A percentile compares a stretch with the other conserved stretches of the same genome.
Conservation (phyloP, 192 early-diverging fungal genomes). For the Coemansia sp. region DNA sequence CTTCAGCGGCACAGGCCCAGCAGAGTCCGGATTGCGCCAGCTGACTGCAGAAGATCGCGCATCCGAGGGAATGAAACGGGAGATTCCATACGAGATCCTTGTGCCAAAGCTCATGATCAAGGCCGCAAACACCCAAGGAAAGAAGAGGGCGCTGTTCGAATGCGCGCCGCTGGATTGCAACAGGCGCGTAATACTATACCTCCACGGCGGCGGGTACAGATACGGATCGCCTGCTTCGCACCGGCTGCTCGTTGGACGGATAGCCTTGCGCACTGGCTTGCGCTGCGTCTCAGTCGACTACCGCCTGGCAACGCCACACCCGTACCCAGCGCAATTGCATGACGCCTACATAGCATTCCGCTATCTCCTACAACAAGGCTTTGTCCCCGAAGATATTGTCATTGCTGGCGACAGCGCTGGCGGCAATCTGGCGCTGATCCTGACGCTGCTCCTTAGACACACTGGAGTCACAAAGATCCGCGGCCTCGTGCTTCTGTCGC, state of each 20-base stretch:
- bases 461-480: slow-evolving; percentile 50
- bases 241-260: slow-evolving; percentile 49
- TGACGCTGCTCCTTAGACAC: slow-evolving; percentile 67
- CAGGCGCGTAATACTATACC: slow-evolving; percentile 69
- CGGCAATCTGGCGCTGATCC: slow-evolving; percentile 64
- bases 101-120: slow-evolving; percentile 16
- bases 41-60: slow-evolving; percentile 21
- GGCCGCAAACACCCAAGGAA: background rate
- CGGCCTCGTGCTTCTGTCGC: slow-evolving; percentile 63
- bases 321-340: slow-evolving; percentile 65
- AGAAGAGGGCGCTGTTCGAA: slow-evolving; percentile 13
- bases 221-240: slow-evolving; percentile 56
- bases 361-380: slow-evolving; percentile 60
- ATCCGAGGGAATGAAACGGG: background rate
- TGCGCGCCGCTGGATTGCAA: slow-evolving; percentile 19
- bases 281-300: slow-evolving; percentile 52
- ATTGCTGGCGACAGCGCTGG: slow-evolving; percentile 73
- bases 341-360: slow-evolving; percentile 63
- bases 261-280: slow-evolving; percentile 57
- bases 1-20: slow-evolving; percentile 30
- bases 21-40: slow-evolving; percentile 20
- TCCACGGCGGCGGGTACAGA: slow-evolving; percentile 78
- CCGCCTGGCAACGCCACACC: slow-evolving; percentile 41
- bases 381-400: slow-evolving; percentile 62
- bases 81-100: slow-evolving; percentile 30